A percentile compares a stretch with the other conserved stretches of the same genome.
Conservation (phyloP, 768 basidiomycete species). For the Tricholoma bakamatsutake region DNA sequence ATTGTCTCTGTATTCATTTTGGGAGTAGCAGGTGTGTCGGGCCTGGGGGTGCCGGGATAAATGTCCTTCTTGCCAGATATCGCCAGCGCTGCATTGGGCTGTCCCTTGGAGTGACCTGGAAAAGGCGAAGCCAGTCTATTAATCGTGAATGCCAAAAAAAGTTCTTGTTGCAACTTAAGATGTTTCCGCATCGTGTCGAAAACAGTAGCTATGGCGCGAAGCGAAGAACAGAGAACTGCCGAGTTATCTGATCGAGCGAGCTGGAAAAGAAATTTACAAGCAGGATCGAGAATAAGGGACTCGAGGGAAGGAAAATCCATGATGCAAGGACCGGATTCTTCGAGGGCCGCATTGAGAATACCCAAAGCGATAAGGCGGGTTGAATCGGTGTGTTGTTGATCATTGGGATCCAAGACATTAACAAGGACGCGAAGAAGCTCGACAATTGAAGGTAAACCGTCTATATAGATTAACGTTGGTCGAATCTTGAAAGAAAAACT, state of each 20-base stretch:
- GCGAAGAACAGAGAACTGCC: constrained; percentile 67
- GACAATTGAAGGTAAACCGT: constrained; percentile 87
- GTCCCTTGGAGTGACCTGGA: constrained; percentile 21
- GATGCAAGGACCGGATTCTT: constrained; percentile 73
- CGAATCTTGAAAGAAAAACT: background rate
- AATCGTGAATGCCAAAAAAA: constrained; percentile 91
- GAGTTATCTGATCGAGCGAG: constrained; percentile 88
- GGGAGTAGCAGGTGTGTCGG: constrained; percentile 42
- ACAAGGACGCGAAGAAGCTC: constrained; percentile 93
- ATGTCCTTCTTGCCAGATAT: constrained; percentile 24
- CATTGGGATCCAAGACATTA: constrained; percentile 91
- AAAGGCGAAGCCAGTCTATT: constrained; percentile 73
- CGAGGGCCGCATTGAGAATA: constrained; percentile 83
- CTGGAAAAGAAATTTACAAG: constrained; percentile 96
- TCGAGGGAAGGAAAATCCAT: constrained; percentile 74
- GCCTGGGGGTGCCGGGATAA: constrained; percentile 36
- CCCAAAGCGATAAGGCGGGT: constrained; percentile 86
- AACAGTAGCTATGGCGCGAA: constrained; percentile 84
- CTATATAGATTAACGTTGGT: constrained; percentile 30
- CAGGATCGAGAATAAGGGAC: constrained; percentile 75
- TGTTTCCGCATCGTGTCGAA: constrained; percentile 82
- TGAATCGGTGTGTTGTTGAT: constrained; percentile 93
- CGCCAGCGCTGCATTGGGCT: constrained; percentile 8
- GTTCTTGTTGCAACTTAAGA: constrained; percentile 91
- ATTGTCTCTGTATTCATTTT: constrained; percentile 33